Percentiles rank a stretch among this genome's conserved stretches.
Evolutionary conservation across 1,139 yeast species (phyloP).

Genomic region (Hanseniaspora uvarum): DNA sequence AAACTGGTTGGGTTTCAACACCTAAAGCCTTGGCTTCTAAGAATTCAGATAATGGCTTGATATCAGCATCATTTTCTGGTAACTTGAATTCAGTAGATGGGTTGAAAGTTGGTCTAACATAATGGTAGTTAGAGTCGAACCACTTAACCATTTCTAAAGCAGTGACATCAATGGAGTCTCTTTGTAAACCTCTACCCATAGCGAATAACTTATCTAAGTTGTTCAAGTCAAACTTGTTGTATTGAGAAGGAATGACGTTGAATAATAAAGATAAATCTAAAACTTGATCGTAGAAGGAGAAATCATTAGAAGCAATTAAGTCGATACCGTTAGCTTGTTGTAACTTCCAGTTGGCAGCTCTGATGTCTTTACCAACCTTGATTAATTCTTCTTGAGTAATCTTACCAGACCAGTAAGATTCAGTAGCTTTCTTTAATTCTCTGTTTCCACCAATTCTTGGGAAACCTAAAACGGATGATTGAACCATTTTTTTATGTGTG

Average conservation of each 20-base stretch:
- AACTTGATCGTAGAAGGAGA: constrained; percentile 96
- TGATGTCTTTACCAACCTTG: constrained; percentile 87
- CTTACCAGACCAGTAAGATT: constrained; percentile 97
- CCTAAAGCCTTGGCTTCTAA: constrained; percentile 96
- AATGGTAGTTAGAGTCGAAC: constrained; percentile 99
- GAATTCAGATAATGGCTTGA: constrained; percentile 91
- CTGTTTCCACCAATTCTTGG: constrained; percentile 99
- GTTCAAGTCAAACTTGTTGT: constrained; percentile 81
- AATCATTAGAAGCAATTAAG: constrained; percentile 92
- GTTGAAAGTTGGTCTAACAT: constrained; percentile 98
- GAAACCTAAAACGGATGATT: constrained; percentile 95
- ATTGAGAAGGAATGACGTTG: constrained; percentile 94
- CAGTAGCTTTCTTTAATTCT: constrained; percentile 97
- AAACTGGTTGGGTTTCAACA: constrained; percentile 91
- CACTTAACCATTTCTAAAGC: constrained; percentile 99
- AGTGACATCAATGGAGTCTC: constrained; percentile 93
- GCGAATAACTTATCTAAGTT: constrained; percentile 91
- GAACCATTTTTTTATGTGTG: constrained; percentile 52
- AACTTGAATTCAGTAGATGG: constrained; percentile 92
- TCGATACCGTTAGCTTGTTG: constrained; percentile 97
- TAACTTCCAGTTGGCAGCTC: constrained; percentile 95
- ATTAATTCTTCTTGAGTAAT: constrained; percentile 75
- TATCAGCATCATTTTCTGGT: constrained; percentile 47
- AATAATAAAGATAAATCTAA: constrained; percentile 84
- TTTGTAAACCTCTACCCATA: constrained; percentile 99